These are phyloP conservation scores for Boletus sp. DNA, from an alignment of 1,284 basidiomycete species.

Conservation along the genomic window DNA sequence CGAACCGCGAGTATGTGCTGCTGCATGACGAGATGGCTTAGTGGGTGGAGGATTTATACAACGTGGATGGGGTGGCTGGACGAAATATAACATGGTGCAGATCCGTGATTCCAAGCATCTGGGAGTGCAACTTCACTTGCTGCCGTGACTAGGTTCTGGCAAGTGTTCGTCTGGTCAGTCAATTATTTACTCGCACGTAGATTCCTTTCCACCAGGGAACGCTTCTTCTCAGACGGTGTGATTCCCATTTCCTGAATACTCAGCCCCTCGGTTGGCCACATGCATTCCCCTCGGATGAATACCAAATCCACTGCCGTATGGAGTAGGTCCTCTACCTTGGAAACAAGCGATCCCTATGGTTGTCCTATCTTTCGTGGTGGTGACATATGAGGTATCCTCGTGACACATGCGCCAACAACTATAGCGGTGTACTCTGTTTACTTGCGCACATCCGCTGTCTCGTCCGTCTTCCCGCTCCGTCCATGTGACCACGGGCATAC, in stretches of 20 bases:
- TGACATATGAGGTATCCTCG: no score
- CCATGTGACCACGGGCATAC: slow-evolving; percentile 34
- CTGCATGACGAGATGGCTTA: slow-evolving; percentile 74
- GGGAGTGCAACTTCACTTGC: slow-evolving; percentile 1
- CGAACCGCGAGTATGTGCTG: slow-evolving; percentile 84
- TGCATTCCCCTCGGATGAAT: background rate
- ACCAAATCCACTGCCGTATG: background rate
- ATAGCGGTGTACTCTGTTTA: no score
- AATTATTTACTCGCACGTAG: background rate
- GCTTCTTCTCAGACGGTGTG: background rate
- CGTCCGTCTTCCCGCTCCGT: background rate
- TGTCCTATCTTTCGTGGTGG: no score
- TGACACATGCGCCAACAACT: no score
- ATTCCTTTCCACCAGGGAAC: background rate
- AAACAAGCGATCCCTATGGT: no score
- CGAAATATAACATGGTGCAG: background rate
- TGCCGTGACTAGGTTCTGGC: background rate
- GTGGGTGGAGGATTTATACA: slow-evolving; percentile 6
- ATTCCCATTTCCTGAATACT: background rate
- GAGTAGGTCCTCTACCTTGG: no score
- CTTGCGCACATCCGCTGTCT: background rate
- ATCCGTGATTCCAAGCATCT: background rate
- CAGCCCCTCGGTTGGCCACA: background rate
- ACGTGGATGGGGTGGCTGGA: background rate
- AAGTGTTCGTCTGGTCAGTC: background rate